Evolutionary conservation across 192 early-diverging fungal species (phyloP).

Genomic region (Nowakowskiella sp.): DNA sequence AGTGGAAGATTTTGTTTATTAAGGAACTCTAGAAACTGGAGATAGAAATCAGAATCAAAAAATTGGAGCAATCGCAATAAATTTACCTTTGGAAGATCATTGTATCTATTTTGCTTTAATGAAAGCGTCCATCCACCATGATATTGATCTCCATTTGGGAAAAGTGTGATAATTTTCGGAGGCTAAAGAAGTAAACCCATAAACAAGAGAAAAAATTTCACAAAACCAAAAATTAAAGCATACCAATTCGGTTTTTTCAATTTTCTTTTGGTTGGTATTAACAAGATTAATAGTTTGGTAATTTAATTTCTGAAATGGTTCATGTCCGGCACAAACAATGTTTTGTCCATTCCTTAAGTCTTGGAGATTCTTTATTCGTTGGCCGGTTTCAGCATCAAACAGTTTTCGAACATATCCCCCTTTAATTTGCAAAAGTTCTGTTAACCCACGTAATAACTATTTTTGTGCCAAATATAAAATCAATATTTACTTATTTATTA

Average conservation of each 20-base stretch:
- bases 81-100: conserved; percentile 31
- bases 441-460: conserved; percentile 17
- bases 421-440: conserved; percentile 13
- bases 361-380: conserved; percentile 25
- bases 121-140: conserved; percentile 37
- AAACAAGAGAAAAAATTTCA: too few species aligned
- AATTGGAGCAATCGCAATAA: neutral
- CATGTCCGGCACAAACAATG: conserved; percentile 26
- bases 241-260: neutral
- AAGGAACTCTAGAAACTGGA: conserved; percentile 38
- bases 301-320: conserved; percentile 20
- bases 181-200: neutral
- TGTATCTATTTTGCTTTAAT: conserved; percentile 26
- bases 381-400: conserved; percentile 38
- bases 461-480: too few species aligned
- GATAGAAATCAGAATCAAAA: neutral
- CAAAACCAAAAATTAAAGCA: conserved; percentile 16
- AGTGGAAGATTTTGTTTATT: conserved; percentile 28
- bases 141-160: conserved; percentile 44
- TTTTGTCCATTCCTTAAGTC: conserved; percentile 36
- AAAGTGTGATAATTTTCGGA: conserved; percentile 29
- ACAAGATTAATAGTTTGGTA: conserved; percentile 24
- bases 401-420: conserved; percentile 26
- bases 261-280: conserved; percentile 3
- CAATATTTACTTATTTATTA: too few species aligned